Conservation (phyloP, 2,329 filamentous ascomycete species). For the Apiospora rasikravindrae region DNA sequence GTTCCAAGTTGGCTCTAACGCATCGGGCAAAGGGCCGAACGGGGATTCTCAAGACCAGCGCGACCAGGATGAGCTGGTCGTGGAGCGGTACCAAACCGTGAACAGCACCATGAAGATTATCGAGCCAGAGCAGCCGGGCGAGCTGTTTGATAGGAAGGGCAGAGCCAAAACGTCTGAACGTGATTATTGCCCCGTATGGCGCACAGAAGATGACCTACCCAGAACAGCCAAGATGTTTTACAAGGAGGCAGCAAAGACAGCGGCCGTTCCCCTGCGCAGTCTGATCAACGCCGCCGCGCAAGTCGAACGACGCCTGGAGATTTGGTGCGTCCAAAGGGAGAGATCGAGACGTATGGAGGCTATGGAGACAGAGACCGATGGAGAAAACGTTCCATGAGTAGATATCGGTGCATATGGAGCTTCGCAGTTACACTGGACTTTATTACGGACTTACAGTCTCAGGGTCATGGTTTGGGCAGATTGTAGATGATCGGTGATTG, state of each 20-base stretch:
- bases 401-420: neutral
- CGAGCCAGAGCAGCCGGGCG: slow-evolving; percentile 24
- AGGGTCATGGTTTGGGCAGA: neutral
- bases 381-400: neutral
- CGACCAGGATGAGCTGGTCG: slow-evolving; percentile 21
- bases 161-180: slow-evolving; percentile 20
- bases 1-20: slow-evolving; percentile 9
- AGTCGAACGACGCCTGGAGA: slow-evolving; percentile 43
- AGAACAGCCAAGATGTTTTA: slow-evolving; percentile 48
- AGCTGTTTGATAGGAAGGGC: slow-evolving; percentile 12
- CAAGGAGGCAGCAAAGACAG: slow-evolving; percentile 45
- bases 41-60: neutral
- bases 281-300: slow-evolving; percentile 43
- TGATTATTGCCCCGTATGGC: slow-evolving; percentile 40
- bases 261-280: slow-evolving; percentile 41
- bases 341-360: slow-evolving; percentile 32
- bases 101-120: slow-evolving; percentile 27
- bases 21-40: slow-evolving; percentile 22
- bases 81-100: slow-evolving; percentile 29
- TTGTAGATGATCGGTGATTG: neutral
- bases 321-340: slow-evolving; percentile 39
- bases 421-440: neutral
- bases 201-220: slow-evolving; percentile 48
- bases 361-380: neutral
- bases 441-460: neutral